Percentiles rank a stretch among this genome's conserved stretches.
These are phyloP conservation scores for Sclerotinia nivalis DNA, from an alignment of 2,329 filamentous ascomycete genomes.

Conservation along the genomic window DNA sequence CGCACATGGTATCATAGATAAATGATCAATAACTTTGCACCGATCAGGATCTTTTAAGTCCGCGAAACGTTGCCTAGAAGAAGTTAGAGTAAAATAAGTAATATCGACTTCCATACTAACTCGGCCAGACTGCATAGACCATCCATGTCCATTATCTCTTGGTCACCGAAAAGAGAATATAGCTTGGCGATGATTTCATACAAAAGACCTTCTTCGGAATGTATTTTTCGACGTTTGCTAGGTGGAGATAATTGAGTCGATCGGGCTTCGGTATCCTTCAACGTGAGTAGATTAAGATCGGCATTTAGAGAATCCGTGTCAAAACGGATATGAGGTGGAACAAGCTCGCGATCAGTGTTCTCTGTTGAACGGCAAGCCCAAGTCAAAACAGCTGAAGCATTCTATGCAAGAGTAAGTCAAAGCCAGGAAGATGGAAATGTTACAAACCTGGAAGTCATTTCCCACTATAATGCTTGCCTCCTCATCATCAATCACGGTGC, in stretches of 20 bases:
- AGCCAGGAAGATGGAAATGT: background rate
- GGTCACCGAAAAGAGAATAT: conserved; percentile 42
- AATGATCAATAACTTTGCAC: conserved; percentile 53
- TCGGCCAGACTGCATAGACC: conserved; percentile 47
- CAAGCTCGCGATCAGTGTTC: conserved; percentile 7
- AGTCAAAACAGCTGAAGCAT: conserved; percentile 29
- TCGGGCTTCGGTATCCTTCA: conserved; percentile 22
- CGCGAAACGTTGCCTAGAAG: conserved; percentile 46
- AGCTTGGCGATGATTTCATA: conserved; percentile 42
- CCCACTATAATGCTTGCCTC: conserved; percentile 21
- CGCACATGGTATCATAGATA: conserved; percentile 61
- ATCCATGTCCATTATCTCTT: conserved; percentile 42
- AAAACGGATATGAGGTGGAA: conserved; percentile 25
- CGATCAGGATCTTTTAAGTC: conserved; percentile 51
- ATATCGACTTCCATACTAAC: conserved; percentile 46
- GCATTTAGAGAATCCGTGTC: conserved; percentile 32
- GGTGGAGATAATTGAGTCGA: conserved; percentile 27
- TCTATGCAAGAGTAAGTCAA: conserved; percentile 30
- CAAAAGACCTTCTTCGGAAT: conserved; percentile 39
- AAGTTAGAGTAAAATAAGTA: background rate
- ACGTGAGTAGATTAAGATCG: conserved; percentile 33
- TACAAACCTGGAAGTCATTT: conserved; percentile 37
- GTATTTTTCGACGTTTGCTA: conserved; percentile 39
- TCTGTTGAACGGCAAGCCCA: conserved; percentile 28
- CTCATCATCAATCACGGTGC: conserved; percentile 25